Evolutionary conservation across 805 yeast genomes (phyloP).

Genomic region (Metschnikowia cubensis): DNA sequence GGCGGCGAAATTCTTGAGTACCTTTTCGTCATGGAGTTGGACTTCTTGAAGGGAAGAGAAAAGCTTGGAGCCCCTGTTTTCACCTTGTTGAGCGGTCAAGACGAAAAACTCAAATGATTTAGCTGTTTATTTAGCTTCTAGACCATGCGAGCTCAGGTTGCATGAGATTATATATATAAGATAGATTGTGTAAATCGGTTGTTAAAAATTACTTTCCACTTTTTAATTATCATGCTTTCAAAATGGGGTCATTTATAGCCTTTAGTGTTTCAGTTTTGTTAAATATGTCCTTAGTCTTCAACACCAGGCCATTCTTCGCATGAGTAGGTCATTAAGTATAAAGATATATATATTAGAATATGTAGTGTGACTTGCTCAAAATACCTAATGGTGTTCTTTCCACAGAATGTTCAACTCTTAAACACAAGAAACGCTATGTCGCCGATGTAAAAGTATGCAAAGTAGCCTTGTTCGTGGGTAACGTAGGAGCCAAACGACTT

Average conservation of each 20-base stretch:
- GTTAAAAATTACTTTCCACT: neutral
- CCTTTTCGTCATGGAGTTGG: slow-evolving; percentile 88
- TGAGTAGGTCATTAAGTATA: neutral
- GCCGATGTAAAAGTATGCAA: slow-evolving; percentile 68
- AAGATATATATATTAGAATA: neutral
- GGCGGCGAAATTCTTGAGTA: slow-evolving; percentile 76
- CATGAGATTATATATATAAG: neutral
- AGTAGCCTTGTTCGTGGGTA: slow-evolving; percentile 72
- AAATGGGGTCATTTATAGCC: neutral
- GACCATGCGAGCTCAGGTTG: neutral
- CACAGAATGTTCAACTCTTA: slow-evolving; percentile 41
- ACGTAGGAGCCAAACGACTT: slow-evolving; percentile 76
- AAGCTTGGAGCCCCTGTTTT: slow-evolving; percentile 81
- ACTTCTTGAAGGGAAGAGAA: slow-evolving; percentile 90
- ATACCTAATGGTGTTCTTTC: neutral
- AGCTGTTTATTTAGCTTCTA: neutral
- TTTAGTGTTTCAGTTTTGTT: neutral
- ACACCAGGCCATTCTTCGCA: neutral
- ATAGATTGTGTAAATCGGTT: neutral
- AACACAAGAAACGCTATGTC: slow-evolving; percentile 64
- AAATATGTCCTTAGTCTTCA: neutral
- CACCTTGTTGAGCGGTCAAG: slow-evolving; percentile 83
- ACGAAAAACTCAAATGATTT: slow-evolving; percentile 40
- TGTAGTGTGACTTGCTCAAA: neutral
- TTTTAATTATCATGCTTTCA: neutral